Evolutionary conservation across 176 grass and related monocot genomes (phyloP), one percentile per base, ranked within the genome.

Genomic region (Oryza longistaminata): DNA sequence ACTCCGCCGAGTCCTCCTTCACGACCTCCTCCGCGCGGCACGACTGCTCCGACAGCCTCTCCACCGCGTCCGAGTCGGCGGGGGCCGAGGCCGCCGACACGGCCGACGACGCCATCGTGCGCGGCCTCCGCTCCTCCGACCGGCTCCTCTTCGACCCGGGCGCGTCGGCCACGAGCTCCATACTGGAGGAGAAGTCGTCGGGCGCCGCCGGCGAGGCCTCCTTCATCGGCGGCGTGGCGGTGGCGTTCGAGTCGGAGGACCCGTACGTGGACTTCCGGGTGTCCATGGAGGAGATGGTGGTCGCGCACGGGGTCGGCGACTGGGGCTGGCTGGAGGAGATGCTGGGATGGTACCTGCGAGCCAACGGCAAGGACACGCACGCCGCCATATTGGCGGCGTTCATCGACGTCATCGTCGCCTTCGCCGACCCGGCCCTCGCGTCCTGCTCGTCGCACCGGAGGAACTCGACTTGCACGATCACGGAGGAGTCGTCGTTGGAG

Each of bases 251-350:
- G 75, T 97, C 94, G 64, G 87, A 84, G 21, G 89, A 97, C 74
- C 94, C 91, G 64, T 97, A 97, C 94, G 66, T 5, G 53, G 94
- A 97, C 81, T 97, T 97, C 81, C 82, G 87, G 24, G 81, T 64
- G 85, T 97, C 94, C 37, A 97, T 97, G 89, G 79, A 84, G 67
- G 91, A 91, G 88, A 97, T 97, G 94, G 89, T 97, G 71, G 68
- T 45, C 49, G 89, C 85, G 46, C 73, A 91, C 65, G 94, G 94
- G n/a, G 67, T 85, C 21, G 85, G 87, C 45, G 82, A 86, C 83
- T 93, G 87, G 85, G 79, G 78, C 14, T 97, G 89, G 88, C 83
- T 97, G 4, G 91, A 97, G 83, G 70, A 93, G 81, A 97, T 97
- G 94, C 85, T 97, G 35, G 85, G 70, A 35, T 93, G 91, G 94